Base-by-base conservation (phyloP, 2,329 filamentous ascomycete genomes). In the Penicillium sp. region DNA sequence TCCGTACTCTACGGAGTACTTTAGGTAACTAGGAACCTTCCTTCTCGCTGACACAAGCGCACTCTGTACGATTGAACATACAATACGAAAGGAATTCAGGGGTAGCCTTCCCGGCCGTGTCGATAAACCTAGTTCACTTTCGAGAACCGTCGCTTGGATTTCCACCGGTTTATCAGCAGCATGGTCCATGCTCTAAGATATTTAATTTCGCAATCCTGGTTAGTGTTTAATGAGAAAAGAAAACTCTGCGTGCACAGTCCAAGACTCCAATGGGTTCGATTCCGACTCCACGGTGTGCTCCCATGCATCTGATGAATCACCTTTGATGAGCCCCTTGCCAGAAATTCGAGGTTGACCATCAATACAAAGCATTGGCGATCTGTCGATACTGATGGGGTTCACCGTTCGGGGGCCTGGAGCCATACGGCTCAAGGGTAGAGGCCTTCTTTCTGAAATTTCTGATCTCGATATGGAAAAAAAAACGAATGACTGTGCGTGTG, bases 401-500 rank as follows among this genome's bases (percentile, higher is more conserved):
- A 31, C 31, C 7, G 9, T 31, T 31, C 31, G 18, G 19, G n/a
- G 6, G 19, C 6, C 27, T 47, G 11, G 19, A 13, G 33, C 22
- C 14, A 35, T 51, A 13, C n/a, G 18, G 49, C 49, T 51, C 46
- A 19, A 35, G 11, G 18, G 19, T 2, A 4, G 4, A 31, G 31
- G 2, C 7, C 24, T 27, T 31, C 31, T 31, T 31, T 55, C 24
- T 39, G 18, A 39, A 11, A 18, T 35, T 49, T 57, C 31, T 27
- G 37, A 22, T 46, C 19, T 39, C 31, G 37, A 19, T 27, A 24
- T 31, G 1, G 47, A 44, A 36, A 44, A 35, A 50, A 58, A n/a
- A n/a, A n/a, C n/a, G n/a, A 31, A 40, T 51, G 37, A 19, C 37
- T 60, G 54, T 55, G 60, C 55, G 53, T 51, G 50, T 61, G 60